These are phyloP conservation scores for Dactylis glomerata DNA, from an alignment of 176 grass and related monocot species.

Conservation along the genomic window DNA sequence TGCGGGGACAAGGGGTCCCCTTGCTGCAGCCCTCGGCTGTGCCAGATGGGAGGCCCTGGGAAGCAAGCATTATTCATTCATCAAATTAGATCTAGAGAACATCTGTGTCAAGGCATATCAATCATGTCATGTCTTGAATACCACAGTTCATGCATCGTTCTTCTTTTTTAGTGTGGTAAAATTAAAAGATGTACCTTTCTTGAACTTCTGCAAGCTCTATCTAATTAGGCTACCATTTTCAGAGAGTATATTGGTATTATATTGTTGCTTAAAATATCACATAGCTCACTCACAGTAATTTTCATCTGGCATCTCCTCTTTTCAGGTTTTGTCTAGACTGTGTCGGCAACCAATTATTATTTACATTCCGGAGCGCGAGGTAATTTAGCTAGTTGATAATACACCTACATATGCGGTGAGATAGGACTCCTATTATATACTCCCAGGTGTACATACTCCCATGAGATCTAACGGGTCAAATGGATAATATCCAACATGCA, in stretches of 20 bases:
- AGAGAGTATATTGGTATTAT: conserved; percentile 4
- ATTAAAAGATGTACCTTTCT: conserved; percentile 2
- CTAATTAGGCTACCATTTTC: conserved; percentile 1
- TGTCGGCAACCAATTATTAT: conserved; percentile 81
- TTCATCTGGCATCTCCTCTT: conserved; percentile 5
- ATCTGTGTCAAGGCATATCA: neutral
- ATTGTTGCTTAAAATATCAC: conserved; percentile 15
- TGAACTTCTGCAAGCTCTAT: conserved; percentile 18
- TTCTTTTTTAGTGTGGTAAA: neutral
- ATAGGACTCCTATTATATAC: no score
- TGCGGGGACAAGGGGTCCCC: no score
- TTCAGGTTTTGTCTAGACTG: conserved; percentile 79
- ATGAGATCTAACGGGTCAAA: no score
- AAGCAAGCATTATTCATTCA: no score
- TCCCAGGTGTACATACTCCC: no score
- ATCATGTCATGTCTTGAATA: neutral
- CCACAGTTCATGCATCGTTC: conserved; percentile 6
- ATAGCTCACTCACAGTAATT: neutral
- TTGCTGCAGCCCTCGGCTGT: no score
- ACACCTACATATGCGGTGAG: neutral
- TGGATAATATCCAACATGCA: no score
- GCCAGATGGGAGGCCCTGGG: no score
- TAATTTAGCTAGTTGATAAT: conserved; percentile 31
- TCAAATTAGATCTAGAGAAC: conserved; percentile 17
- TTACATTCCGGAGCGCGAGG: conserved; percentile 92